These are phyloP conservation scores for Gossypium gossypioides DNA, from an alignment of 441 rosid genomes.

Conservation along the genomic window DNA sequence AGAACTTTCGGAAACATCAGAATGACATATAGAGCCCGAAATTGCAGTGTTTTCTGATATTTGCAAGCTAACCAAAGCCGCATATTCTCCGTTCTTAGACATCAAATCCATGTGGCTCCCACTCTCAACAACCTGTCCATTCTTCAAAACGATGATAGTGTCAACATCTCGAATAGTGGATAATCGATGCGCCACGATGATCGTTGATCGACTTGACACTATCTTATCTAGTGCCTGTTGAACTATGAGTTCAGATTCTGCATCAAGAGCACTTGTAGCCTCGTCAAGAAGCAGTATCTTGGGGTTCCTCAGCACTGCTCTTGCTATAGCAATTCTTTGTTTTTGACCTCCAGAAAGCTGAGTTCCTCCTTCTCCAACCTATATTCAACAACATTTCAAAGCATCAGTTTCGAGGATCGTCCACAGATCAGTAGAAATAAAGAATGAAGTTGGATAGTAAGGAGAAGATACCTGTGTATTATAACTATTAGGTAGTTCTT, in stretches of 20 bases:
- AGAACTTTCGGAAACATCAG: constrained; percentile 26
- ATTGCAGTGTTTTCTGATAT: constrained; percentile 28
- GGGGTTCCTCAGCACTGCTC: constrained; percentile 36
- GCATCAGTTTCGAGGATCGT: not conserved
- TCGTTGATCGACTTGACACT: constrained; percentile 55
- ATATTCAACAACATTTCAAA: constrained; percentile 12
- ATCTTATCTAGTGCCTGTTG: constrained; percentile 58
- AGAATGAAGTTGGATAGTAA: not conserved
- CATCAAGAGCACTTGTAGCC: constrained; percentile 82
- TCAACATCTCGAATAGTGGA: constrained; percentile 62
- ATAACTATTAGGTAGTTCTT: constrained; percentile 53
- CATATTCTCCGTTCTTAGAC: constrained; percentile 60
- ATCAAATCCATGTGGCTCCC: constrained; percentile 57
- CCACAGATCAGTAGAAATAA: not conserved
- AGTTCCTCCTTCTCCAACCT: constrained; percentile 90
- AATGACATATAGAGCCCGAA: constrained; percentile 26
- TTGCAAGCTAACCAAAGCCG: constrained; percentile 47
- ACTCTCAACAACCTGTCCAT: constrained; percentile 55
- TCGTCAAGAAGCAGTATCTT: constrained; percentile 72
- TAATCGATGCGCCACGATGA: constrained; percentile 62
- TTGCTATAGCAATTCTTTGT: constrained; percentile 75
- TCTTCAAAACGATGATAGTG: constrained; percentile 52
- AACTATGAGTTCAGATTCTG: constrained; percentile 67
- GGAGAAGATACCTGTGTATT: constrained; percentile 44
- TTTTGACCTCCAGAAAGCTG: constrained; percentile 90